Evolutionary conservation across 495 filamentous ascomycete species (phyloP).

Genomic region (Astrocystis sublimbata): DNA sequence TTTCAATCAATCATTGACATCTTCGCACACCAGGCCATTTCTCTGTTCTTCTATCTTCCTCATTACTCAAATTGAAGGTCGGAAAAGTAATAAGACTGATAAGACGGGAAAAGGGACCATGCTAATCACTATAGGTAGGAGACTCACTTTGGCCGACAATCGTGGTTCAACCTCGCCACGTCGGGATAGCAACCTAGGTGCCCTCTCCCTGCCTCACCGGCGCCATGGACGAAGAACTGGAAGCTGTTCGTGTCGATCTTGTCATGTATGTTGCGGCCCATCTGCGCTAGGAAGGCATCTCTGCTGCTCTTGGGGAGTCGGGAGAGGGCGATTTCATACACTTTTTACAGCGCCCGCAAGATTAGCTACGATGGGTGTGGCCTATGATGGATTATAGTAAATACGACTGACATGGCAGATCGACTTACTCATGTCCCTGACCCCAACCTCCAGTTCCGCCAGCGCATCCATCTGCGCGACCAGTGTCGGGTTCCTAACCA

Average conservation of each 20-base stretch:
- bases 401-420: no score
- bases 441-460: constrained; percentile 23
- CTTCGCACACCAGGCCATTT: background rate
- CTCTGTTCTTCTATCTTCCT: background rate
- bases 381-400: no score
- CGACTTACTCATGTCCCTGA: constrained; percentile 11
- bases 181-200: constrained; percentile 43
- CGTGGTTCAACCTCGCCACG: constrained; percentile 43
- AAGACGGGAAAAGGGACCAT: background rate
- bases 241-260: constrained; percentile 47
- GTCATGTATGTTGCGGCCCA: constrained; percentile 31
- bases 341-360: background rate
- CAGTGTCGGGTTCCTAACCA: constrained; percentile 34
- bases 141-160: constrained; percentile 48
- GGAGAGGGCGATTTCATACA: constrained; percentile 36
- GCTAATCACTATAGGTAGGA: no score
- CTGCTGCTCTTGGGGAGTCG: constrained; percentile 27
- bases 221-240: constrained; percentile 37
- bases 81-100: no score
- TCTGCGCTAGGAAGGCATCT: constrained; percentile 35
- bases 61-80: background rate
- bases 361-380: no score
- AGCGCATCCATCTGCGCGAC: constrained; percentile 34
- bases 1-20: constrained; percentile 3
- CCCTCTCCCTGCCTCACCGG: constrained; percentile 22